A percentile compares a stretch with the other conserved stretches of the same genome.
Evolutionary conservation across 129 eudicot species (phyloP).

Genomic region (Pseudognaphalium luteoalbum): DNA sequence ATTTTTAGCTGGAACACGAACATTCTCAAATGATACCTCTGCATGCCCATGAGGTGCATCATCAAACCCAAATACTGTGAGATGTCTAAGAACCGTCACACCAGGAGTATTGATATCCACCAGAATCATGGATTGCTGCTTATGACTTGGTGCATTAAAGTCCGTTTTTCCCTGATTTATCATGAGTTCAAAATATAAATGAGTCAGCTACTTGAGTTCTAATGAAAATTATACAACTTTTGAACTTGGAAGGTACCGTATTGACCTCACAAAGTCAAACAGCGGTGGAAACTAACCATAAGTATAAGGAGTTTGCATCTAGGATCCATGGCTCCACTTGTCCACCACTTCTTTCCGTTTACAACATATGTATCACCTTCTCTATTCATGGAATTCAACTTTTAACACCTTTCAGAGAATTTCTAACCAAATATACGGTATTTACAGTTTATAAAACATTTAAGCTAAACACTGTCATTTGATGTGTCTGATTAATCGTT

Average conservation of each 20-base stretch:
- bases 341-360: constrained; percentile 98
- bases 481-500: not conserved
- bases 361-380: constrained; percentile 81
- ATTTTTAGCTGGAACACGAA: constrained; percentile 74
- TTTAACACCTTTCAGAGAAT: not conserved
- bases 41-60: constrained; percentile 99
- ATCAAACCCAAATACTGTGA: constrained; percentile 90
- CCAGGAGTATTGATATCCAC: constrained; percentile 90
- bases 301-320: constrained; percentile 93
- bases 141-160: constrained; percentile 78
- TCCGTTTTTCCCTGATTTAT: constrained; percentile 91
- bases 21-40: constrained; percentile 75
- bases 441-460: not conserved
- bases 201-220: constrained; percentile 13
- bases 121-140: constrained; percentile 93
- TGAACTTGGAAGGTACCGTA: not conserved
- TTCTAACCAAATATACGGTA: not conserved
- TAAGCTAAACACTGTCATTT: constrained; percentile 1
- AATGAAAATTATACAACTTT: not conserved
- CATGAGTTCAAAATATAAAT: not conserved
- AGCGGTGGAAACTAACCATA: constrained; percentile 60
- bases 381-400: constrained; percentile 42
- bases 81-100: constrained; percentile 67
- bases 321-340: constrained; percentile 99
- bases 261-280: constrained; percentile 1